Conservation (phyloP, 768 basidiomycete genomes). For the Chalciporus piperatus region DNA sequence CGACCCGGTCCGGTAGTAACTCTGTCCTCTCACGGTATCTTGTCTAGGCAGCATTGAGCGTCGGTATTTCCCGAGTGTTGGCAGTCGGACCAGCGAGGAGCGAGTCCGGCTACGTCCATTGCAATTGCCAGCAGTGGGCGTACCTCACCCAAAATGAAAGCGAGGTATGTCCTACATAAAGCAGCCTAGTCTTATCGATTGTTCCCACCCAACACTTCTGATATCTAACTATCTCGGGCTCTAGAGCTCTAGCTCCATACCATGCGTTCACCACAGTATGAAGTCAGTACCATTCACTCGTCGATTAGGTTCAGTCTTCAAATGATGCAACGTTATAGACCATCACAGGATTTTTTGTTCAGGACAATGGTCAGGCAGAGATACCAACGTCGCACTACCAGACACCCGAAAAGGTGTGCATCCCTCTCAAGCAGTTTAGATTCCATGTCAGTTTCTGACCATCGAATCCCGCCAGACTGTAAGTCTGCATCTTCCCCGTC, state of each 20-base stretch:
- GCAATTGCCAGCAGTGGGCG: too few relatives aligned
- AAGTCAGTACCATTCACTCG: background rate
- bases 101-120: too few relatives aligned
- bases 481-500: background rate
- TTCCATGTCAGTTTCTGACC: background rate
- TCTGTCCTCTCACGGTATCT: too few relatives aligned
- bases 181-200: too few relatives aligned
- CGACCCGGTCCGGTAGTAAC: too few relatives aligned
- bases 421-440: background rate
- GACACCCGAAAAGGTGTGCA: constrained; percentile 5
- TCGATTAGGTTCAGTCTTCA: background rate
- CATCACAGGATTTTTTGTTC: constrained; percentile 21
- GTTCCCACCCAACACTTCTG: too few relatives aligned
- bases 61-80: too few relatives aligned
- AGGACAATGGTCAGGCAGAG: constrained; percentile 8
- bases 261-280: background rate
- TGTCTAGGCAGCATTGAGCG: too few relatives aligned
- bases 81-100: too few relatives aligned
- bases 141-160: too few relatives aligned
- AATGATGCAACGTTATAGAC: constrained; percentile 5
- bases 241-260: background rate
- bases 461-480: constrained; percentile 10
- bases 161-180: too few relatives aligned
- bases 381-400: background rate
- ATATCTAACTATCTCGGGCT: too few relatives aligned